Conservation (phyloP, 495 filamentous ascomycete species). For the Cenococcum geophilum region DNA sequence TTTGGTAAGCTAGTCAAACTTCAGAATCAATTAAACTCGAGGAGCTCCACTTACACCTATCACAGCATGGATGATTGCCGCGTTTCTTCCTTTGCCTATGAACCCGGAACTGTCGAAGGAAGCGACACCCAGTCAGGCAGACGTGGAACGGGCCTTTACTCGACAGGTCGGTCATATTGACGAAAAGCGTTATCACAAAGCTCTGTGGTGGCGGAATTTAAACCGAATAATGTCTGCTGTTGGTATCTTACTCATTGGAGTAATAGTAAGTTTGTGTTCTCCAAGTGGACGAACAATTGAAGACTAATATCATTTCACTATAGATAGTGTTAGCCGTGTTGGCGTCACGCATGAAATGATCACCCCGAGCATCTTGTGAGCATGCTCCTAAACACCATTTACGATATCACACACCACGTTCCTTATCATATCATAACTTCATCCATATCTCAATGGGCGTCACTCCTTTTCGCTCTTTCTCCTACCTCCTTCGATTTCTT, state of each 20-base stretch:
- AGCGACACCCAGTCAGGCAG: slow-evolving; percentile 27
- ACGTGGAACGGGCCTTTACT: slow-evolving; percentile 32
- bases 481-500: neutral
- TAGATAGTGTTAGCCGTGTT: slow-evolving; percentile 5
- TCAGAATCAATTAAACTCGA: slow-evolving; percentile 3
- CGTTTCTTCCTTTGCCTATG: slow-evolving; percentile 70
- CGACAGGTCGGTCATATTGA: slow-evolving; percentile 32
- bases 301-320: neutral
- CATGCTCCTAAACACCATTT: neutral
- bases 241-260: slow-evolving; percentile 69
- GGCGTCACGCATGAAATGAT: slow-evolving; percentile 9
- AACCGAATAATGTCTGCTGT: slow-evolving; percentile 81
- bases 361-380: neutral
- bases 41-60: slow-evolving; percentile 8
- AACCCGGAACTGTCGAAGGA: slow-evolving; percentile 16
- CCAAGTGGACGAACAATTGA: neutral
- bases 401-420: neutral
- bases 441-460: neutral
- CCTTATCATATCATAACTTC: neutral
- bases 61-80: slow-evolving; percentile 76
- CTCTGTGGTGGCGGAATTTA: slow-evolving; percentile 85
- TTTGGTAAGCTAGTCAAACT: slow-evolving; percentile 50
- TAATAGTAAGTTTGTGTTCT: slow-evolving; percentile 52
- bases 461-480: slow-evolving; percentile 3
- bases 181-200: slow-evolving; percentile 60